These are phyloP conservation scores for Cladosporium sp. DNA, from an alignment of 2,329 filamentous ascomycete genomes.

Conservation along the genomic window DNA sequence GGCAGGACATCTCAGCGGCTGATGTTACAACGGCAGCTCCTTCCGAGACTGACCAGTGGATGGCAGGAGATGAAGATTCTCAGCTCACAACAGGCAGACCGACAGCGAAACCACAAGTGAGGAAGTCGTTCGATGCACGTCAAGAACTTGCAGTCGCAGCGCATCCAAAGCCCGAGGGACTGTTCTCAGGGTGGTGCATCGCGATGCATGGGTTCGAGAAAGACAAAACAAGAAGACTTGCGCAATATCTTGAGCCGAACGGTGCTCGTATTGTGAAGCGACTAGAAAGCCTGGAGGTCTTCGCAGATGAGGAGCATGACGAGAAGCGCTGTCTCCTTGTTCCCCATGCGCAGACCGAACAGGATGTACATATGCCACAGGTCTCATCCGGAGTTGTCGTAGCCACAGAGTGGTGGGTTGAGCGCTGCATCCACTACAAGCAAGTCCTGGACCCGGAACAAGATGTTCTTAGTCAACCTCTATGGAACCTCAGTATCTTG, in stretches of 20 bases:
- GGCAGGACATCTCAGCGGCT: conserved; percentile 72
- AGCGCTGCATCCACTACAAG: conserved; percentile 78
- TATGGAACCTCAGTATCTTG: conserved; percentile 45
- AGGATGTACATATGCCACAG: conserved; percentile 17
- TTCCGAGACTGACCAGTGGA: conserved; percentile 23
- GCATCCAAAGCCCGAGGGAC: conserved; percentile 15
- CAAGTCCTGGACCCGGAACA: conserved; percentile 63
- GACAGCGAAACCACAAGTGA: conserved; percentile 33
- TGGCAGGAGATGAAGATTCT: conserved; percentile 9
- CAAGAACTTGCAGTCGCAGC: not conserved
- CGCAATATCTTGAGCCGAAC: conserved; percentile 24
- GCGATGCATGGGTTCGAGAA: conserved; percentile 26
- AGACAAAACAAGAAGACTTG: conserved; percentile 18
- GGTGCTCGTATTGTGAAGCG: conserved; percentile 26
- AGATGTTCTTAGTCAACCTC: conserved; percentile 72
- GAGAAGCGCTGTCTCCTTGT: conserved; percentile 20
- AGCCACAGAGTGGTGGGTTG: conserved; percentile 91
- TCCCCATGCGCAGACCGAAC: conserved; percentile 32
- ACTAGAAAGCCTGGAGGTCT: not conserved
- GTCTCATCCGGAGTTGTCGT: conserved; percentile 34
- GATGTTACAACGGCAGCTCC: conserved; percentile 21
- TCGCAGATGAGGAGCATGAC: not conserved
- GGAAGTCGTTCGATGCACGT: conserved; percentile 27
- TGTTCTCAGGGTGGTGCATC: conserved; percentile 29
- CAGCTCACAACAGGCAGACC: conserved; percentile 22